Evolutionary conservation across 345 rosid genomes (phyloP).

Genomic region (Moricandia moricandioides): DNA sequence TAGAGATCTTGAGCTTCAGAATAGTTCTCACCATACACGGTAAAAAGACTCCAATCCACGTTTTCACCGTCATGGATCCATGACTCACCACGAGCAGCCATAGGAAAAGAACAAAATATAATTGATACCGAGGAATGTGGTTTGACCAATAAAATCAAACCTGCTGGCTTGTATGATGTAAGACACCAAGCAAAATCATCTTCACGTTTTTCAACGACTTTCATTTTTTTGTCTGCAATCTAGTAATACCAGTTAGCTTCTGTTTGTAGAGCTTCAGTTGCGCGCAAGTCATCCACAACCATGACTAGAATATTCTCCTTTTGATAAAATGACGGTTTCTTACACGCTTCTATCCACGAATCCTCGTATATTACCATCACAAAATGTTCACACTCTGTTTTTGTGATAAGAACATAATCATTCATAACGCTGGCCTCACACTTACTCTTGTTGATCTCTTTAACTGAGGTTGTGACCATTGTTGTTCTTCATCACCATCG

Average conservation of each 20-base stretch:
- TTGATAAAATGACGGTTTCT: neutral
- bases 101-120: no score
- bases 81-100: no score
- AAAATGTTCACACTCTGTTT: neutral
- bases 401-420: neutral
- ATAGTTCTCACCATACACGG: no score
- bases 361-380: neutral
- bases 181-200: no score
- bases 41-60: no score
- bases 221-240: constrained; percentile 52
- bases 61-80: no score
- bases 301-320: neutral
- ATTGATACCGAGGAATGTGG: no score
- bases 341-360: neutral
- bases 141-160: no score
- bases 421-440: neutral
- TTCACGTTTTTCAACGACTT: constrained; percentile 29
- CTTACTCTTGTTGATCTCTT: neutral
- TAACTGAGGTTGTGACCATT: neutral
- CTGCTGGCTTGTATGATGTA: neutral
- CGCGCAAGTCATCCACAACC: no score
- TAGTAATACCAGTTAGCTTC: no score
- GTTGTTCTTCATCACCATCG: neutral
- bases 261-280: no score
- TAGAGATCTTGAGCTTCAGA: no score